phyloP scores from a whole-genome alignment of 495 filamentous ascomycete genomes.

The Podospora fimiseda region DNA sequence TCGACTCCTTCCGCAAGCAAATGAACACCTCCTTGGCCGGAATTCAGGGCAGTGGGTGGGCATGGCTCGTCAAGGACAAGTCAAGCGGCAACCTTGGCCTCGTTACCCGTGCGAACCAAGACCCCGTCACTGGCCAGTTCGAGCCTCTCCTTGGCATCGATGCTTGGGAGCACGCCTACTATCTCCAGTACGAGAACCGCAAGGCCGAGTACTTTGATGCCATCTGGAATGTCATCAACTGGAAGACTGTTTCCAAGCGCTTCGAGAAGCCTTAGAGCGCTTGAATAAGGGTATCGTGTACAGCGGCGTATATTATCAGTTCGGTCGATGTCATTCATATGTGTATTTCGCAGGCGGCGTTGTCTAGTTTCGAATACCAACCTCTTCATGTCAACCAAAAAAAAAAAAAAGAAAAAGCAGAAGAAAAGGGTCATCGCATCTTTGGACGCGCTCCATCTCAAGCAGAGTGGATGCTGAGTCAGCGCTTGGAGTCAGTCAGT shows the following conservation, averaged over 20 bases:
- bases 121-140: slow-evolving; percentile 73
- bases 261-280: slow-evolving; percentile 44
- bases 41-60: slow-evolving; percentile 93
- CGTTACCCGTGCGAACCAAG: slow-evolving; percentile 76
- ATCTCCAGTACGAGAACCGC: slow-evolving; percentile 94
- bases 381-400: too few relatives aligned
- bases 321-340: neutral
- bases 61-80: slow-evolving; percentile 92
- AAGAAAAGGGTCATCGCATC: too few relatives aligned
- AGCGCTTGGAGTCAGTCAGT: too few relatives aligned
- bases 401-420: too few relatives aligned
- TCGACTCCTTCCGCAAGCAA: slow-evolving; percentile 70
- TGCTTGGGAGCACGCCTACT: slow-evolving; percentile 71
- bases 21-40: slow-evolving; percentile 80
- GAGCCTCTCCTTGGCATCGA: slow-evolving; percentile 78
- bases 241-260: slow-evolving; percentile 85
- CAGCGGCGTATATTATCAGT: neutral
- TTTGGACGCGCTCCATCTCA: too few relatives aligned
- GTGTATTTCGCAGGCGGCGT: too few relatives aligned
- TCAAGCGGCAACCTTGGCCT: slow-evolving; percentile 69
- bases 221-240: slow-evolving; percentile 96
- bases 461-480: too few relatives aligned
- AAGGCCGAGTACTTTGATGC: slow-evolving; percentile 97
- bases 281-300: neutral
- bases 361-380: too few relatives aligned